Percentiles rank a stretch among this genome's conserved stretches.
These are phyloP conservation scores for Saussurea involucrata DNA, from an alignment of 129 eudicot genomes.

Conservation along the genomic window DNA sequence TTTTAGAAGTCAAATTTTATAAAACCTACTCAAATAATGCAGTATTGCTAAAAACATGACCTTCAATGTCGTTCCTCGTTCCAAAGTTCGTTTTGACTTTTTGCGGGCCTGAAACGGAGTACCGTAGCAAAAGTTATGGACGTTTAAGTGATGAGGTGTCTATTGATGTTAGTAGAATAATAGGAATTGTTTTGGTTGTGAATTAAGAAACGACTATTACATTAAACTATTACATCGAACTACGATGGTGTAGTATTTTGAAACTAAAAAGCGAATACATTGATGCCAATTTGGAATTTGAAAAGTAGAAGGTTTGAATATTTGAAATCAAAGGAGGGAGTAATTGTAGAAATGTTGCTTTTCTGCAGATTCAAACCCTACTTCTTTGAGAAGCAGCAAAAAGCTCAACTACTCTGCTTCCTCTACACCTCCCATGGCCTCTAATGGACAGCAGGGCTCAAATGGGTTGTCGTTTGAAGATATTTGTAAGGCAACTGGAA, in stretches of 20 bases:
- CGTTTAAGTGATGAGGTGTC: too few species aligned
- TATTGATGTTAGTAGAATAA: not conserved
- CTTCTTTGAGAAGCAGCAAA: constrained; percentile 38
- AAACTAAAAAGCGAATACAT: not conserved
- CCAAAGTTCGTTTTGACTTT: too few species aligned
- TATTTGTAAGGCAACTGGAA: constrained; percentile 57
- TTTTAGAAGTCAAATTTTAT: constrained; percentile 13
- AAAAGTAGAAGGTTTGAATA: not conserved
- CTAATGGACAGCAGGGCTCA: constrained; percentile 24
- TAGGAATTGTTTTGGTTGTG: constrained; percentile 8
- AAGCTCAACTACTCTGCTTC: constrained; percentile 31
- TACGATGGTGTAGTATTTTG: not conserved
- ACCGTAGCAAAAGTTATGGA: too few species aligned
- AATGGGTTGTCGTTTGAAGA: constrained; percentile 48
- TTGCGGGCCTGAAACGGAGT: too few species aligned
- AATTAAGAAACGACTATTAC: not conserved
- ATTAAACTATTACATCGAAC: not conserved
- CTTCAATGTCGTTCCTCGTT: too few species aligned
- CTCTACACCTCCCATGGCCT: constrained; percentile 29
- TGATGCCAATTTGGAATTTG: not conserved
- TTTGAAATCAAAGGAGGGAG: not conserved
- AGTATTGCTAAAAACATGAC: too few species aligned
- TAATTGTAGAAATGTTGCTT: not conserved
- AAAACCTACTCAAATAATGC: too few species aligned
- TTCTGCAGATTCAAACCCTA: constrained; percentile 41